Percentiles rank a stretch among this genome's conserved stretches.
These are phyloP conservation scores for Trametes hirsuta DNA, from an alignment of 1,284 basidiomycete genomes.

Conservation along the genomic window DNA sequence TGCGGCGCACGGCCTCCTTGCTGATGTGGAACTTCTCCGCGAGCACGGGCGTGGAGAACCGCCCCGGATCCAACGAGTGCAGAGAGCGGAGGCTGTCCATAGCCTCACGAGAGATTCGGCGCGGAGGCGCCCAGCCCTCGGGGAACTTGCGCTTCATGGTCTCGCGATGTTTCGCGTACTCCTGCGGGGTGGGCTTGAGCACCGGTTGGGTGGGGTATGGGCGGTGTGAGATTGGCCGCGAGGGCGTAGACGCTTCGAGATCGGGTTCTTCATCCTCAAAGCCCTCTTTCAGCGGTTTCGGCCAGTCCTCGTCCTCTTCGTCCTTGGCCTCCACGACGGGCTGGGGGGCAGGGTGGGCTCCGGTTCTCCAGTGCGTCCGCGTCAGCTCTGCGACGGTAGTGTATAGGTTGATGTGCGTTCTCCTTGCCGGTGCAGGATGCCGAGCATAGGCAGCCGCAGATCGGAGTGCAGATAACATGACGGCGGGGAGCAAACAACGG, in stretches of 20 bases:
- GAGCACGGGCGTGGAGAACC: constrained; percentile 72
- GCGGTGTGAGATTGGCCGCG: constrained; percentile 11
- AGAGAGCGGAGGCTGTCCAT: constrained; percentile 86
- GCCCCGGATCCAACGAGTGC: constrained; percentile 69
- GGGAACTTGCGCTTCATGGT: constrained; percentile 68
- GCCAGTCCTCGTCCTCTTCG: constrained; percentile 28
- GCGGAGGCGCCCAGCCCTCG: constrained; percentile 83
- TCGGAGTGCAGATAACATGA: constrained; percentile 23
- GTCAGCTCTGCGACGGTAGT: constrained; percentile 32
- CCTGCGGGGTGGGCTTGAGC: constrained; percentile 37
- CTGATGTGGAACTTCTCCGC: constrained; percentile 83
- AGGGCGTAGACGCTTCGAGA: constrained; percentile 6
- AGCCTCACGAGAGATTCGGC: constrained; percentile 86
- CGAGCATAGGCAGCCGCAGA: neutral
- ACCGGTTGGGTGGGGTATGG: constrained; percentile 16
- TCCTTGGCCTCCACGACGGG: constrained; percentile 62
- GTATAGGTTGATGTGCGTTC: constrained; percentile 30
- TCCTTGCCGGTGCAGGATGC: constrained; percentile 7
- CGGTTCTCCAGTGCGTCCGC: constrained; percentile 48
- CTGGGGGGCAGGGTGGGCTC: constrained; percentile 49
- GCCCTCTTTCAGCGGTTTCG: constrained; percentile 37
- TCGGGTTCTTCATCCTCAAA: constrained; percentile 12
- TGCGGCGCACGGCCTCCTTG: constrained; percentile 85
- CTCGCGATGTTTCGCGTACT: constrained; percentile 58
- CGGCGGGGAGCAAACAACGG: neutral